Conservation (phyloP, 371 early-diverging fungal genomes). For the Blakeslea trispora region DNA sequence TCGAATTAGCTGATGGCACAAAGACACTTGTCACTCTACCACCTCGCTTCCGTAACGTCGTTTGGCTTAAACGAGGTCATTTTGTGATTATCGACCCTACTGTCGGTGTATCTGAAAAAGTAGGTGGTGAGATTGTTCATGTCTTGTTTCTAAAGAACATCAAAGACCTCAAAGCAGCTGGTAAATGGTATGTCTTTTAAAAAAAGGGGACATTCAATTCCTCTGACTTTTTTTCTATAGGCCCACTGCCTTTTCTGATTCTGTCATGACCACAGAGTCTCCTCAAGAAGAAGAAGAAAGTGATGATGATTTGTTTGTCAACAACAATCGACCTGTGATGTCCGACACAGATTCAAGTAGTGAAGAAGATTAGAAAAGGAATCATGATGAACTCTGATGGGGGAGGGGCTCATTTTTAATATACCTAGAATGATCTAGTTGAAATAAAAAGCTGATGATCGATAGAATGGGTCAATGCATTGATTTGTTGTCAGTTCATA, state of each 20-base stretch:
- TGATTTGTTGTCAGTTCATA: no score
- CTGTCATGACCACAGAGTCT: slow-evolving; percentile 11
- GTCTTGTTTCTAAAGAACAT: slow-evolving; percentile 78
- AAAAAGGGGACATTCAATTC: no score
- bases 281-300: slow-evolving; percentile 28
- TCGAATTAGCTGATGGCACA: slow-evolving; percentile 56
- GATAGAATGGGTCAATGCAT: no score
- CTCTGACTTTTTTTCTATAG: slow-evolving; percentile 10
- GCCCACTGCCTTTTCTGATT: slow-evolving; percentile 44
- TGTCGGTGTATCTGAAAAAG: slow-evolving; percentile 62
- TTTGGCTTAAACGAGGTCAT: slow-evolving; percentile 85
- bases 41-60: slow-evolving; percentile 74
- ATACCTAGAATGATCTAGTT: no score
- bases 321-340: slow-evolving; percentile 60
- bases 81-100: slow-evolving; percentile 73
- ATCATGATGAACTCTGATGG: not conserved
- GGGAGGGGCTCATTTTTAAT: no score
- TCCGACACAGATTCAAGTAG: slow-evolving; percentile 30
- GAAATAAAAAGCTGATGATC: no score
- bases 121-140: slow-evolving; percentile 77
- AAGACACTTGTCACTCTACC: slow-evolving; percentile 72
- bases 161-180: slow-evolving; percentile 65
- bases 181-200: slow-evolving; percentile 75
- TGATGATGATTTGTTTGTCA: slow-evolving; percentile 70
- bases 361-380: not conserved